These are phyloP conservation scores for Trichomonascaceae sp. DNA, from an alignment of 1,139 yeast species.

Conservation along the genomic window DNA sequence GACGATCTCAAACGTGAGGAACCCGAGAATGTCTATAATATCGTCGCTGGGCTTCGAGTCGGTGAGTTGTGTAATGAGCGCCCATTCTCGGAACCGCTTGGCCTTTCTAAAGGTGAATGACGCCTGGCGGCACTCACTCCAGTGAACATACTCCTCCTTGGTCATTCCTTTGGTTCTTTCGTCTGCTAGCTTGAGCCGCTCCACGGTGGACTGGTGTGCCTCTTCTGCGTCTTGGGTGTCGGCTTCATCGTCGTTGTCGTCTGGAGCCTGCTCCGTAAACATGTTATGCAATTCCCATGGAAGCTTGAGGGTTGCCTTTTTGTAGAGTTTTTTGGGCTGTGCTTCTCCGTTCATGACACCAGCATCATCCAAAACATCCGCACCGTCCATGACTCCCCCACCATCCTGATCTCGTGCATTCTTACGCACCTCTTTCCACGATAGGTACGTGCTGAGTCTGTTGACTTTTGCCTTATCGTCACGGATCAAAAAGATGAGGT, in stretches of 20 bases:
- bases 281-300: conserved; percentile 95
- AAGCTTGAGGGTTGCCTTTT: conserved; percentile 66
- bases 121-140: conserved; percentile 98
- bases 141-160: conserved; percentile 91
- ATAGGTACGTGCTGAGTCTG: conserved; percentile 73
- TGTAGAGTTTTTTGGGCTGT: conserved; percentile 51
- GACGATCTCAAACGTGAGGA: conserved; percentile 89
- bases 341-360: conserved; percentile 26
- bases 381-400: conserved; percentile 60
- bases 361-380: conserved; percentile 39
- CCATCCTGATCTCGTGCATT: conserved; percentile 93
- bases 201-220: conserved; percentile 77
- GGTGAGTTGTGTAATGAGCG: conserved; percentile 69
- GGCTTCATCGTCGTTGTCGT: conserved; percentile 55
- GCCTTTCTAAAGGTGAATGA: conserved; percentile 89
- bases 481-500: conserved; percentile 78
- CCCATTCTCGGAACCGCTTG: conserved; percentile 93
- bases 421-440: conserved; percentile 97
- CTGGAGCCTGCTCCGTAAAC: conserved; percentile 83
- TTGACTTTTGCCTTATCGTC: conserved; percentile 94
- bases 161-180: conserved; percentile 92
- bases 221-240: conserved; percentile 42
- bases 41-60: conserved; percentile 94
- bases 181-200: conserved; percentile 83
- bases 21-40: conserved; percentile 90